These are phyloP conservation scores for Ustilago shanxiensis DNA, from an alignment of 1,284 basidiomycete species.

Conservation along the genomic window DNA sequence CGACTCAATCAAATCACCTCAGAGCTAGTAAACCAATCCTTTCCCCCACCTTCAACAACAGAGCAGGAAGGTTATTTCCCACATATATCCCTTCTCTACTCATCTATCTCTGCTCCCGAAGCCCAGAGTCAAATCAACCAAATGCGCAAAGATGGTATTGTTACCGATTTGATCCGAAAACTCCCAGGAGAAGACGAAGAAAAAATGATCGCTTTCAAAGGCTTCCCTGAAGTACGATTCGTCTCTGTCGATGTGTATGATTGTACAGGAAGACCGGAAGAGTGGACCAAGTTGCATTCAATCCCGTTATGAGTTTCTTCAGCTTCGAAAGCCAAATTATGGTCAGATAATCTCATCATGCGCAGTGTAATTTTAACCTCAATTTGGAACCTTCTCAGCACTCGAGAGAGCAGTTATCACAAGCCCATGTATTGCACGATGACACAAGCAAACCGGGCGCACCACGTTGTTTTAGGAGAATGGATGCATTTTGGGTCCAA, in stretches of 20 bases:
- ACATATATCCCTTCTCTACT: constrained; percentile 49
- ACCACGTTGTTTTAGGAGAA: constrained; percentile 1
- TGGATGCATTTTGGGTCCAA: constrained; percentile 4
- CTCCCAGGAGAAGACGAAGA: not conserved
- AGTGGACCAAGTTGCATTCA: constrained; percentile 24
- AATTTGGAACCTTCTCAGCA: no score
- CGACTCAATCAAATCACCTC: constrained; percentile 17
- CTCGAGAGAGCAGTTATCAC: no score
- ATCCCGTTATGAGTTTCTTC: constrained; percentile 15
- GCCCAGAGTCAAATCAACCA: constrained; percentile 21
- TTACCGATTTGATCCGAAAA: not conserved
- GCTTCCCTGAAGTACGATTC: constrained; percentile 12
- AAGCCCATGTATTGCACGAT: no score
- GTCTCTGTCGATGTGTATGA: constrained; percentile 26
- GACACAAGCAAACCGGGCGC: no score
- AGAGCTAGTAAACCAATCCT: constrained; percentile 4
- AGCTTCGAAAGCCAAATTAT: no score
- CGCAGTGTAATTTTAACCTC: no score
- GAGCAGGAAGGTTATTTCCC: constrained; percentile 33
- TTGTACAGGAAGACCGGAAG: constrained; percentile 26
- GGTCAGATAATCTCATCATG: no score
- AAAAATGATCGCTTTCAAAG: constrained; percentile 11
- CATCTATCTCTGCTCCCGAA: constrained; percentile 18
- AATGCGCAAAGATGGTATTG: constrained; percentile 11
- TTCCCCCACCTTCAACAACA: constrained; percentile 10